Conservation (phyloP, 1,284 basidiomycete species). For the Apiotrichum domesticum region DNA sequence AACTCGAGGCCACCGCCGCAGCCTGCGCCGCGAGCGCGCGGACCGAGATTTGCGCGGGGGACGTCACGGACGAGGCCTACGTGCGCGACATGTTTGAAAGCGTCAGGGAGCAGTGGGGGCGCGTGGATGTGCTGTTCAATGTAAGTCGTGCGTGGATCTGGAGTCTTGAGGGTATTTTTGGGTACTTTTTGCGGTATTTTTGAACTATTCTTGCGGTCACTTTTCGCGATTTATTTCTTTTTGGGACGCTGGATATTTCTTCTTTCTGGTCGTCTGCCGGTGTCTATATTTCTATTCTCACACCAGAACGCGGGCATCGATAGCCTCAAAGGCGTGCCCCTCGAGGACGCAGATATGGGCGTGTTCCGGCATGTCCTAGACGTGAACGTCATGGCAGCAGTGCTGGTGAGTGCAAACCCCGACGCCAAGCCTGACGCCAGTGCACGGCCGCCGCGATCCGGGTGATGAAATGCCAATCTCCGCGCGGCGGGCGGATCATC, state of each 20-base stretch:
- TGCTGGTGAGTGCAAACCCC: slow-evolving; percentile 46
- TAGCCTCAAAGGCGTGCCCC: slow-evolving; percentile 46
- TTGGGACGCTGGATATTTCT: too few relatives aligned
- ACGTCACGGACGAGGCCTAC: slow-evolving; percentile 49
- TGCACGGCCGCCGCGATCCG: slow-evolving; percentile 67
- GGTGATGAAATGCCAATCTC: slow-evolving; percentile 63
- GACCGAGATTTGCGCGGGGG: slow-evolving; percentile 52
- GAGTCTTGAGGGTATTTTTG: too few relatives aligned
- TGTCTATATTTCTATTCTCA: neutral
- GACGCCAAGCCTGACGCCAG: slow-evolving; percentile 1
- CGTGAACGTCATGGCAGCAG: slow-evolving; percentile 64
- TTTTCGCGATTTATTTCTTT: too few relatives aligned
- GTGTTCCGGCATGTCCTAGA: slow-evolving; percentile 61
- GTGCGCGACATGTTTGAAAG: slow-evolving; percentile 53
- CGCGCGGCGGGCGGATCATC: slow-evolving; percentile 71
- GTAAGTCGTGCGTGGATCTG: slow-evolving; percentile 46
- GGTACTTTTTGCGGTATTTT: too few relatives aligned
- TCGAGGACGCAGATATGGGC: slow-evolving; percentile 61
- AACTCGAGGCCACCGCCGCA: slow-evolving; percentile 56
- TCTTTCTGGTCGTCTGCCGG: too few relatives aligned
- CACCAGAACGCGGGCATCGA: slow-evolving; percentile 54
- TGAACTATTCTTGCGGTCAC: too few relatives aligned
- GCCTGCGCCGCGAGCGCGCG: slow-evolving; percentile 39
- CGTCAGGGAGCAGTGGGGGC: slow-evolving; percentile 56
- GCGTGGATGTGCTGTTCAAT: slow-evolving; percentile 69